Conservation (phyloP, 2,329 filamentous ascomycete species). For the Cercospora zeina region DNA sequence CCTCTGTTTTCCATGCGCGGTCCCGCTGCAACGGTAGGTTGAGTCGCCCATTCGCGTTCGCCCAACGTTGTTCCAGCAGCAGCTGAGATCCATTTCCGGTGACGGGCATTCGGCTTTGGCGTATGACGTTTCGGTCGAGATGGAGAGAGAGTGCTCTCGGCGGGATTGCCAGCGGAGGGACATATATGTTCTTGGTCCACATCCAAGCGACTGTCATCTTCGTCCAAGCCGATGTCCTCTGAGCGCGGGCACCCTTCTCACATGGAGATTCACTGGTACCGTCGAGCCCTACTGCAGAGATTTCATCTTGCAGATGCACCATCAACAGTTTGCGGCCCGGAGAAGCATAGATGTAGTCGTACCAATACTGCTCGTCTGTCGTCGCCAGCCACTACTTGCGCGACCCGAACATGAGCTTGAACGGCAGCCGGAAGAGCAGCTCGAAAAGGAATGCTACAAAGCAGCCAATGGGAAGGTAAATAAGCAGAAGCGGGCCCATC, state of each 20-base stretch:
- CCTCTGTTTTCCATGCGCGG: not conserved
- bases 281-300: constrained; percentile 17
- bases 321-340: constrained; percentile 20
- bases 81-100: not conserved
- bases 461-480: constrained; percentile 22
- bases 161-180: constrained; percentile 13
- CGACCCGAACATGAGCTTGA: constrained; percentile 12
- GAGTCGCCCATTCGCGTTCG: not conserved
- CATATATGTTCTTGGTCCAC: constrained; percentile 15
- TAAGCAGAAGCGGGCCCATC: constrained; percentile 21
- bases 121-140: not conserved
- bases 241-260: constrained; percentile 13
- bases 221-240: constrained; percentile 13
- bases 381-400: constrained; percentile 10
- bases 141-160: constrained; percentile 3
- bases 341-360: constrained; percentile 18
- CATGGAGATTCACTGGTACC: constrained; percentile 13
- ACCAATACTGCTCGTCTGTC: constrained; percentile 19
- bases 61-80: not conserved
- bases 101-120: not conserved
- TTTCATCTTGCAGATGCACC: constrained; percentile 23
- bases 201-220: constrained; percentile 16
- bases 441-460: constrained; percentile 19
- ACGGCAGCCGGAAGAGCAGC: constrained; percentile 24
- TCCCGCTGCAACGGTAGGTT: not conserved